Conservation (phyloP, 2,329 filamentous ascomycete species). For the Penicillium brasilianum region DNA sequence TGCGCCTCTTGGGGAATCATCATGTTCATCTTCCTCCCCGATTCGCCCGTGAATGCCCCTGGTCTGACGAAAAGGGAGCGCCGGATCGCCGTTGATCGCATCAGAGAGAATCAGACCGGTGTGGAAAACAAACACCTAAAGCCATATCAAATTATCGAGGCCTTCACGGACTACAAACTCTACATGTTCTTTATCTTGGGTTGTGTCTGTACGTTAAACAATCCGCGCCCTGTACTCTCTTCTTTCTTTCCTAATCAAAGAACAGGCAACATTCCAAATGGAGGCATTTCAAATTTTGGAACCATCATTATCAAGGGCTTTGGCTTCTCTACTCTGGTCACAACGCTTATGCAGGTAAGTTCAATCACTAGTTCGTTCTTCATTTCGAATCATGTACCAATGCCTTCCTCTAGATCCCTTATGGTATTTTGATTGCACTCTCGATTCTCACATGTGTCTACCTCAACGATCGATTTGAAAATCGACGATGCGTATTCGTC, state of each 20-base stretch:
- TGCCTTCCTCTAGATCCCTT: constrained; percentile 46
- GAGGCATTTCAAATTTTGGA: constrained; percentile 64
- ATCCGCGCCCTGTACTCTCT: background rate
- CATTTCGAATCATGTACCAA: background rate
- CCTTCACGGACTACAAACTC: constrained; percentile 63
- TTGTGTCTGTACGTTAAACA: constrained; percentile 44
- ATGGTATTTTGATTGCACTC: constrained; percentile 56
- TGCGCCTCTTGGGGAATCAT: constrained; percentile 65
- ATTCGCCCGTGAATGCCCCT: constrained; percentile 61
- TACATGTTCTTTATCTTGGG: constrained; percentile 63
- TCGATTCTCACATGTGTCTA: constrained; percentile 57
- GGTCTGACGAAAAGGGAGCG: constrained; percentile 58
- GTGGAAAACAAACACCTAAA: constrained; percentile 63
- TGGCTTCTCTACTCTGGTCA: constrained; percentile 60
- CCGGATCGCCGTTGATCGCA: constrained; percentile 60
- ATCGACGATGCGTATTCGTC: constrained; percentile 59
- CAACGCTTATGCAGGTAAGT: constrained; percentile 57
- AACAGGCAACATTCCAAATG: constrained; percentile 58
- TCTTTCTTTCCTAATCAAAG: background rate
- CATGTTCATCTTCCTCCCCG: constrained; percentile 62
- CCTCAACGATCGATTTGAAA: constrained; percentile 54
- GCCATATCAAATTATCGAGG: constrained; percentile 60
- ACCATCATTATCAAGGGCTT: constrained; percentile 64
- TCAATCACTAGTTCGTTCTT: background rate
- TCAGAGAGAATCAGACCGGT: constrained; percentile 64